A percentile compares a stretch with the other conserved stretches of the same genome.
These are phyloP conservation scores for Macrolepiota dolichaula DNA, from an alignment of 768 basidiomycete species.

Conservation along the genomic window DNA sequence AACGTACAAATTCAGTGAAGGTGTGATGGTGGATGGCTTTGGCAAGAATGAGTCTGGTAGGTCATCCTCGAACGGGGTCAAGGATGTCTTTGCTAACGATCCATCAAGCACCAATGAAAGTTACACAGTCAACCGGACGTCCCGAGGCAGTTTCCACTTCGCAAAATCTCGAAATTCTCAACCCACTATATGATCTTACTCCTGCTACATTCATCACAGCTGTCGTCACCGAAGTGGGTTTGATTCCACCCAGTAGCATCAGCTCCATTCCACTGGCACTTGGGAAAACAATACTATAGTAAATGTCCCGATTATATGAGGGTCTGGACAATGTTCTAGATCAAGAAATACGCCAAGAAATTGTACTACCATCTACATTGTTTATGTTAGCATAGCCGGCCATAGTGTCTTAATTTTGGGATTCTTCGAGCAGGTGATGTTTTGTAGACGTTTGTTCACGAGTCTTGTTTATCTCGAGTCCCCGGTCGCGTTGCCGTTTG, in stretches of 20 bases:
- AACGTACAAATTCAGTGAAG: constrained; percentile 97
- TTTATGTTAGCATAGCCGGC: background rate
- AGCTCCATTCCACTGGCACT: constrained; percentile 78
- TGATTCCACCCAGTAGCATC: constrained; percentile 91
- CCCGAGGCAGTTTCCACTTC: constrained; percentile 25
- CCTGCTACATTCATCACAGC: constrained; percentile 91
- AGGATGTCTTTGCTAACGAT: background rate
- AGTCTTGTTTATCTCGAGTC: constrained; percentile 21
- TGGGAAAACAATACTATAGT: constrained; percentile 43
- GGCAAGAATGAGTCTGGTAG: constrained; percentile 94
- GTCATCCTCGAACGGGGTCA: constrained; percentile 14
- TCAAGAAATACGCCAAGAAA: background rate
- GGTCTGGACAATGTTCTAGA: background rate
- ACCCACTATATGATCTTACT: constrained; percentile 92
- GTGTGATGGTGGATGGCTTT: constrained; percentile 89
- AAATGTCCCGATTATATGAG: background rate
- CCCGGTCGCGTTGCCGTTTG: constrained; percentile 11
- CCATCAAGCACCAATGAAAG: constrained; percentile 31
- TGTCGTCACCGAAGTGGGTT: constrained; percentile 94
- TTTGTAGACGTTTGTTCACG: constrained; percentile 19
- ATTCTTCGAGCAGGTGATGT: background rate
- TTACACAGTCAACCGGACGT: constrained; percentile 25
- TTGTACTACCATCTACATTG: background rate
- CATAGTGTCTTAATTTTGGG: background rate
- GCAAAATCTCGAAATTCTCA: constrained; percentile 70